phyloP scores from a whole-genome alignment of 176 grass and related monocot genomes.

The Pontederia crassipes region DNA sequence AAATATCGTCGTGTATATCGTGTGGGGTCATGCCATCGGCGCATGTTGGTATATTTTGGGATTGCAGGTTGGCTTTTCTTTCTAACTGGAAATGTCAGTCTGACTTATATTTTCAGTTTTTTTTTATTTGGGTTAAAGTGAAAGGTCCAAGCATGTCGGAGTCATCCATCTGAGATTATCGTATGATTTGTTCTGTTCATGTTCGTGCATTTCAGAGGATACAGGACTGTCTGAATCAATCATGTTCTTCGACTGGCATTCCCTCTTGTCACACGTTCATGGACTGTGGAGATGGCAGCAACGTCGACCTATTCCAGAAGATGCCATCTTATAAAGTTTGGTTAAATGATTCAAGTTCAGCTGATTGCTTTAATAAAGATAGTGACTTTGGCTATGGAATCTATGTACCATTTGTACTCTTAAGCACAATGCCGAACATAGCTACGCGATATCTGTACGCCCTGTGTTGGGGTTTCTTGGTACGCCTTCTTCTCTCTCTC shows the following conservation, averaged over 20 bases:
- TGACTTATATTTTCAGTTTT: too few species aligned
- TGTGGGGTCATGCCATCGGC: constrained; percentile 88
- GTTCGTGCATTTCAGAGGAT: neutral
- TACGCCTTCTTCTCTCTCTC: neutral
- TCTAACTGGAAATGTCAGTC: neutral
- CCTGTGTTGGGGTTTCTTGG: neutral
- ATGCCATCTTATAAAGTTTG: neutral
- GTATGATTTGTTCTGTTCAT: too few species aligned
- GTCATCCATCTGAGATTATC: too few species aligned
- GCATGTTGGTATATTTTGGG: constrained; percentile 96
- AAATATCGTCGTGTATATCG: constrained; percentile 91
- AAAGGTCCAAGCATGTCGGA: too few species aligned
- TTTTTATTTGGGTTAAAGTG: too few species aligned
- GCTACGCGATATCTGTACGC: neutral
- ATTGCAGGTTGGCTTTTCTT: constrained; percentile 51
- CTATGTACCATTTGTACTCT: neutral
- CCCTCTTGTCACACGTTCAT: neutral
- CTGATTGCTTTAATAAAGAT: neutral
- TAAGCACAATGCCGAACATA: neutral
- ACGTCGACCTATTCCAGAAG: neutral
- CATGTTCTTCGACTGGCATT: neutral
- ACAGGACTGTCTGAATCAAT: neutral
- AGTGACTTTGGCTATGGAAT: neutral
- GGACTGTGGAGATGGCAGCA: neutral
- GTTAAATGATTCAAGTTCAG: neutral